These are phyloP conservation scores for Pyrenophora teres DNA, from an alignment of 2,329 filamentous ascomycete genomes.

Conservation along the genomic window DNA sequence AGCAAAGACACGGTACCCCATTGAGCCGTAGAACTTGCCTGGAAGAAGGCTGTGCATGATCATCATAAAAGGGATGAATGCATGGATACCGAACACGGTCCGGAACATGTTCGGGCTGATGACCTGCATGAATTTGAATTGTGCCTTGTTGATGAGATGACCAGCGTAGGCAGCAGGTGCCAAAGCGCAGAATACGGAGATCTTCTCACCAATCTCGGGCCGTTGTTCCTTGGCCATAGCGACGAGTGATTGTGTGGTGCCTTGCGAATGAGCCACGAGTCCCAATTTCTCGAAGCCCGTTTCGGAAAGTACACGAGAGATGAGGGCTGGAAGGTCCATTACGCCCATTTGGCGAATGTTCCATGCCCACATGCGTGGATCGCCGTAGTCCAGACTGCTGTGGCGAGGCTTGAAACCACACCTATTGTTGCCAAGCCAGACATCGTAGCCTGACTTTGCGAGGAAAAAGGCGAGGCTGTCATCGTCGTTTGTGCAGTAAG, in stretches of 20 bases:
- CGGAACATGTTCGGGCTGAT: constrained; percentile 79
- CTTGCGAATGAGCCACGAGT: constrained; percentile 86
- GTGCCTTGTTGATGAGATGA: constrained; percentile 80
- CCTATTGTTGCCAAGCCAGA: constrained; percentile 94
- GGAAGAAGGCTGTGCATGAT: constrained; percentile 72
- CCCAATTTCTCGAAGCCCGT: constrained; percentile 84
- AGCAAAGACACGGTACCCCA: constrained; percentile 87
- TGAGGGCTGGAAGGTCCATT: constrained; percentile 81
- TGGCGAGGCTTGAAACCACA: constrained; percentile 85
- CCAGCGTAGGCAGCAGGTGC: constrained; percentile 91
- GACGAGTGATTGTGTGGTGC: constrained; percentile 85
- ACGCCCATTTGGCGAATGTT: constrained; percentile 90
- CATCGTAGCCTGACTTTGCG: constrained; percentile 88
- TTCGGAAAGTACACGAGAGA: constrained; percentile 77
- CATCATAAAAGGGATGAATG: constrained; percentile 95
- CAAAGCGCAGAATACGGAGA: constrained; percentile 88
- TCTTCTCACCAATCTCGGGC: constrained; percentile 78
- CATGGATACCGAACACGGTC: constrained; percentile 85
- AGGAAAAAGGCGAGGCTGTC: constrained; percentile 89
- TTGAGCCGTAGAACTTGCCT: constrained; percentile 71
- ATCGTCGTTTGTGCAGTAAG: constrained; percentile 89
- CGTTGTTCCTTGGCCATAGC: constrained; percentile 88
- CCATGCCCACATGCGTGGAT: constrained; percentile 96
- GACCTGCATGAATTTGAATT: constrained; percentile 88
- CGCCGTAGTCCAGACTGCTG: constrained; percentile 67